A percentile compares a stretch with the other conserved stretches of the same genome.
These are phyloP conservation scores for Aegilops umbellulata DNA, from an alignment of 176 grass and related monocot species.

Conservation along the genomic window DNA sequence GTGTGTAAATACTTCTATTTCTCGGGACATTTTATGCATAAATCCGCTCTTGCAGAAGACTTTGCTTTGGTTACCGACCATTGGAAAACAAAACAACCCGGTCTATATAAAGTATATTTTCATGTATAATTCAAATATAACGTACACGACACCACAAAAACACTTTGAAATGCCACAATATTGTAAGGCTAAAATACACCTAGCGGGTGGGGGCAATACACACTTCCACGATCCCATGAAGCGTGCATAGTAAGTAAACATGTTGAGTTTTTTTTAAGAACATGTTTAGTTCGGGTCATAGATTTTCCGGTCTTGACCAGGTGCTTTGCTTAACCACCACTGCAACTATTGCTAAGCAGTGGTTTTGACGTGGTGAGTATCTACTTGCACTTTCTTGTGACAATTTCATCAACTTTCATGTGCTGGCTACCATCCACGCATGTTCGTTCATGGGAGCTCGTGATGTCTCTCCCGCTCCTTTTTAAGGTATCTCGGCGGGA, in stretches of 20 bases:
- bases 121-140: background rate
- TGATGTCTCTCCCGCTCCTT: constrained; percentile 4
- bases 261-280: background rate
- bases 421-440: background rate
- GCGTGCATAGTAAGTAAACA: background rate
- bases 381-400: background rate
- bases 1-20: background rate
- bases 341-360: background rate
- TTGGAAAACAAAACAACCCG: background rate
- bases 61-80: background rate
- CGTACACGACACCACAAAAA: background rate
- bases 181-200: background rate
- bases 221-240: background rate
- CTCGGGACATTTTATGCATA: background rate
- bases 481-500: constrained; percentile 39
- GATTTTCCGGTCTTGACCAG: background rate
- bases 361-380: background rate
- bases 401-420: background rate
- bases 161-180: background rate
- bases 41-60: background rate
- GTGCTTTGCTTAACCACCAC: background rate
- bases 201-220: background rate
- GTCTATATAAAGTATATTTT: background rate
- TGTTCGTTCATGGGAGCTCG: constrained; percentile 18
- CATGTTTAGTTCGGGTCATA: background rate